phyloP scores from a whole-genome alignment of 768 basidiomycete genomes.

The Kwoniella sp. region DNA sequence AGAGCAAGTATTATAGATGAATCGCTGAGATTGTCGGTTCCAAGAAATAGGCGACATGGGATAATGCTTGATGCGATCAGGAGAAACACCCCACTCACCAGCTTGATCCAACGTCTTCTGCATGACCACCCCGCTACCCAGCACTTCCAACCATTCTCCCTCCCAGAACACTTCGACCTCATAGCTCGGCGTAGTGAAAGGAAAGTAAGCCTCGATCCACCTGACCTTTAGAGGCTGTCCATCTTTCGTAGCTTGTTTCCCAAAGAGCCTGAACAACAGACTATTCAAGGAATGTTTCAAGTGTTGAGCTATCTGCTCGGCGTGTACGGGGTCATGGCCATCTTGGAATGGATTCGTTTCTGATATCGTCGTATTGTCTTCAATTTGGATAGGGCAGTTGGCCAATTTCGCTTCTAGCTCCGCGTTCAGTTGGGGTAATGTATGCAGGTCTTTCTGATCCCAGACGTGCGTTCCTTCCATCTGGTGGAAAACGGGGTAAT shows the following conservation, averaged over 20 bases:
- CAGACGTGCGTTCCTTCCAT: slow-evolving; percentile 92
- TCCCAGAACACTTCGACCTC: slow-evolving; percentile 97
- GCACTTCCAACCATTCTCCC: slow-evolving; percentile 94
- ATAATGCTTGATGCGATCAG: neutral
- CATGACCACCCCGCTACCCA: slow-evolving; percentile 87
- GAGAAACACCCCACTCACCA: slow-evolving; percentile 61
- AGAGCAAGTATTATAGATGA: too few relatives aligned
- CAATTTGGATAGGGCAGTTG: slow-evolving; percentile 76
- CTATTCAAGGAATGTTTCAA: slow-evolving; percentile 87
- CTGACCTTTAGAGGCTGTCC: slow-evolving; percentile 79
- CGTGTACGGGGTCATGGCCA: slow-evolving; percentile 71
- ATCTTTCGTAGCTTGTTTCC: slow-evolving; percentile 60
- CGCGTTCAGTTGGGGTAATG: slow-evolving; percentile 70
- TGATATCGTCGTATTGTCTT: slow-evolving; percentile 76
- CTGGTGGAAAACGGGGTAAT: slow-evolving; percentile 98
- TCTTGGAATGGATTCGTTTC: slow-evolving; percentile 77
- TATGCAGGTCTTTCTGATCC: slow-evolving; percentile 59
- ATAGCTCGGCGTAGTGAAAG: slow-evolving; percentile 95
- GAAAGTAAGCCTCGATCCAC: slow-evolving; percentile 98
- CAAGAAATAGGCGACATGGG: too few relatives aligned
- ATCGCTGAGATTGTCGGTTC: too few relatives aligned
- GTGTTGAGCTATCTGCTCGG: slow-evolving; percentile 75
- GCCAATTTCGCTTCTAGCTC: slow-evolving; percentile 65
- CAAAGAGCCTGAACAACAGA: slow-evolving; percentile 79
- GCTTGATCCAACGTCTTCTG: slow-evolving; percentile 86